These are phyloP conservation scores for Aquilaria sinensis DNA, from an alignment of 345 rosid species.

Conservation along the genomic window DNA sequence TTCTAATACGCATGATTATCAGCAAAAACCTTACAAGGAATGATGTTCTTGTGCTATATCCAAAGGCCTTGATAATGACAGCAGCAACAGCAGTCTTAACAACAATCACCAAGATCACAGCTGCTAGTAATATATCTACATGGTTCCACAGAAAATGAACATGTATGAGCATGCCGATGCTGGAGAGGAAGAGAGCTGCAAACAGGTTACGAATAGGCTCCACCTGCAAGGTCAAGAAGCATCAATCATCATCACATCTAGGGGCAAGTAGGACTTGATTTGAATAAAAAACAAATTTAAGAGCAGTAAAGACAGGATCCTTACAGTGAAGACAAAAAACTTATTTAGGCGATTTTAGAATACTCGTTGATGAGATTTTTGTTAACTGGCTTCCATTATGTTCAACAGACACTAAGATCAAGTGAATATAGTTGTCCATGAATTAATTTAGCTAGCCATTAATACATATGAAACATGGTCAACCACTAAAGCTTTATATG, in stretches of 20 bases:
- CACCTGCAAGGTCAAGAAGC: constrained; percentile 45
- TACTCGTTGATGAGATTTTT: too few species aligned
- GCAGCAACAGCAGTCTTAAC: constrained; percentile 82
- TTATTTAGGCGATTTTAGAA: too few species aligned
- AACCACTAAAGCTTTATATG: too few species aligned
- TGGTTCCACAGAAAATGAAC: constrained; percentile 99
- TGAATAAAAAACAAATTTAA: not conserved
- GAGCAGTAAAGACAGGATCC: too few species aligned
- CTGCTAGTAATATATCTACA: constrained; percentile 91
- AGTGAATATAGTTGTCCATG: too few species aligned
- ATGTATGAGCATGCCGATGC: constrained; percentile 98
- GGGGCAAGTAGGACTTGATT: not conserved
- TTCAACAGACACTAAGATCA: too few species aligned
- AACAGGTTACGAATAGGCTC: constrained; percentile 97
- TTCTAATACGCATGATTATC: constrained; percentile 3
- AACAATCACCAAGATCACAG: constrained; percentile 87
- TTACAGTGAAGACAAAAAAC: too few species aligned
- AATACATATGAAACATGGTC: too few species aligned
- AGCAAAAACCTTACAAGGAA: constrained; percentile 60
- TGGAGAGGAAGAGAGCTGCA: constrained; percentile 94
- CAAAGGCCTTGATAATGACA: constrained; percentile 62
- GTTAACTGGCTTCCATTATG: too few species aligned
- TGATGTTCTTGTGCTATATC: constrained; percentile 78
- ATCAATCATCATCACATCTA: not conserved
- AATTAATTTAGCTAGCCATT: too few species aligned